A percentile compares a stretch with the other conserved stretches of the same genome.
These are phyloP conservation scores for Aspergillus carbonarius DNA, from an alignment of 2,329 filamentous ascomycete genomes.

Conservation along the genomic window DNA sequence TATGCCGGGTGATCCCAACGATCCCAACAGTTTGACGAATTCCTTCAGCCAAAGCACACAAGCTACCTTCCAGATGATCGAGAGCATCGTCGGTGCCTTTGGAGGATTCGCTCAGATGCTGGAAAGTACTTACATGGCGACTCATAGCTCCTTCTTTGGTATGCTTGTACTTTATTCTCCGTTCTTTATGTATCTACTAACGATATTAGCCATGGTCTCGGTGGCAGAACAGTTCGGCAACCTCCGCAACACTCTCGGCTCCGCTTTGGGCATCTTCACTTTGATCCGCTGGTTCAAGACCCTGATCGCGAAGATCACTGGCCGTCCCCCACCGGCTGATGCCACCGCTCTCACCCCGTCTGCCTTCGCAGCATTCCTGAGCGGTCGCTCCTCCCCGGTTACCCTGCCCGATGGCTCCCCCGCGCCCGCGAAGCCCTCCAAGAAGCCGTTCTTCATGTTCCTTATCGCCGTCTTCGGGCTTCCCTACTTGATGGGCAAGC, in stretches of 20 bases:
- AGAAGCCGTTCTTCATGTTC: slow-evolving; percentile 96
- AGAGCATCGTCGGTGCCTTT: slow-evolving; percentile 94
- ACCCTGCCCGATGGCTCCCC: slow-evolving; percentile 65
- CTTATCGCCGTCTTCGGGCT: slow-evolving; percentile 90
- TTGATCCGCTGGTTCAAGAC: slow-evolving; percentile 93
- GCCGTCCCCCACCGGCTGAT: slow-evolving; percentile 83
- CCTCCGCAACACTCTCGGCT: slow-evolving; percentile 87
- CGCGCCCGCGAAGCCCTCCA: slow-evolving; percentile 71
- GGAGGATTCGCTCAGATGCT: slow-evolving; percentile 98
- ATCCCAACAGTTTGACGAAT: slow-evolving; percentile 91
- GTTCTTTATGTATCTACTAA: slow-evolving; percentile 1
- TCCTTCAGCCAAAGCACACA: slow-evolving; percentile 93
- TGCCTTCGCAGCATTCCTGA: slow-evolving; percentile 86
- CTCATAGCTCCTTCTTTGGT: slow-evolving; percentile 98
- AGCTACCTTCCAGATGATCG: slow-evolving; percentile 96
- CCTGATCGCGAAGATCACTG: slow-evolving; percentile 86
- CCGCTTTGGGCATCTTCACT: slow-evolving; percentile 91
- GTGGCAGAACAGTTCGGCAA: slow-evolving; percentile 97
- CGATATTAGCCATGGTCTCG: slow-evolving; percentile 79
- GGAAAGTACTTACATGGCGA: slow-evolving; percentile 99
- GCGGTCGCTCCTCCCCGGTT: slow-evolving; percentile 53
- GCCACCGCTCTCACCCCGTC: slow-evolving; percentile 83
- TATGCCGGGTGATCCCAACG: slow-evolving; percentile 68
- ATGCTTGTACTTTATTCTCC: slow-evolving; percentile 39
- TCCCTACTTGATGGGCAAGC: slow-evolving; percentile 94